phyloP scores from a whole-genome alignment of 257 asterid genomes.

The Scutellaria barbata region DNA sequence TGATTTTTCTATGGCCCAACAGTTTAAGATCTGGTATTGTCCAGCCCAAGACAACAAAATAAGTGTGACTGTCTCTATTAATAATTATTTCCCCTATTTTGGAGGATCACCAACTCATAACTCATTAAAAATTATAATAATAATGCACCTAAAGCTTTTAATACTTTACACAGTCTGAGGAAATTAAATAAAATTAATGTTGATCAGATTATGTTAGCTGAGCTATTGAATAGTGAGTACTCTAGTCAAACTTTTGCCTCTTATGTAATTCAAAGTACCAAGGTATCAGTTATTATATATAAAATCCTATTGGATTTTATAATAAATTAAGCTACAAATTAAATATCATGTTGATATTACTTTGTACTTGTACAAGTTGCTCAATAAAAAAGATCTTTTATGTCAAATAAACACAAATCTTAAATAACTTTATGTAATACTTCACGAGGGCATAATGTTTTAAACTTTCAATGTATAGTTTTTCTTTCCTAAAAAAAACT shows the following conservation, averaged over 20 bases:
- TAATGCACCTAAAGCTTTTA: constrained; percentile 22
- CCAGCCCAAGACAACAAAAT: neutral
- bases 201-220: constrained; percentile 27
- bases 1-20: neutral
- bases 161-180: constrained; percentile 1
- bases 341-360: no score
- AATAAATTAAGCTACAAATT: no score
- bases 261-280: neutral
- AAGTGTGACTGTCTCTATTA: neutral
- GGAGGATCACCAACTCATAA: constrained; percentile 25
- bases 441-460: no score
- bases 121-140: constrained; percentile 10
- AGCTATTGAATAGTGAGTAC: constrained; percentile 23
- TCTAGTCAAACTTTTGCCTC: constrained; percentile 21
- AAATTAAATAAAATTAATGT: neutral
- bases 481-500: no score
- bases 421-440: no score
- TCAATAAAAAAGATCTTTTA: no score
- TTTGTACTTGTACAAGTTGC: no score
- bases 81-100: constrained; percentile 8
- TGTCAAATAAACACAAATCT: no score
- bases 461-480: no score
- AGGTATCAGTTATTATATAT: no score
- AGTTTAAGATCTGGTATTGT: neutral
- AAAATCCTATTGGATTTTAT: no score